phyloP scores from a whole-genome alignment of 108 stramenopile genomes.

The Skeletonema marinoi region DNA sequence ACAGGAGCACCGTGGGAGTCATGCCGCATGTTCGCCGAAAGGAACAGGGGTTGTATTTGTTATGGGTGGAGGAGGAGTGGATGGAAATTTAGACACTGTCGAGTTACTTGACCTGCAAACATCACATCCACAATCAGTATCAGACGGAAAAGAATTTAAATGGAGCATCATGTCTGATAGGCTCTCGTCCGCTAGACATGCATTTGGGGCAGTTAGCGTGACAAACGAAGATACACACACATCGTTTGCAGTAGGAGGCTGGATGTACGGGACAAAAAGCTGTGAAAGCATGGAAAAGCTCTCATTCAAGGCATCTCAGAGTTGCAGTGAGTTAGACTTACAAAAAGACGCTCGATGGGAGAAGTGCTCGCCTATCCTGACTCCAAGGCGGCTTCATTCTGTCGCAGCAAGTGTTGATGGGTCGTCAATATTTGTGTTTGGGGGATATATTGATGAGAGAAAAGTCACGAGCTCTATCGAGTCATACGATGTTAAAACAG shows the following conservation, averaged over 20 bases:
- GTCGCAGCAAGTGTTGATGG: slow-evolving; percentile 30
- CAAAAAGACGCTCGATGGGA: slow-evolving; percentile 18
- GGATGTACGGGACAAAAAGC: slow-evolving; percentile 32
- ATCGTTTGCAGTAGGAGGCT: slow-evolving; percentile 30
- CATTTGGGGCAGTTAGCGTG: slow-evolving; percentile 31
- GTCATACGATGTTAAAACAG: slow-evolving; percentile 16
- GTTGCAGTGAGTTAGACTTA: not conserved
- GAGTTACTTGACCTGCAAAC: slow-evolving; percentile 19
- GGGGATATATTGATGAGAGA: slow-evolving; percentile 32
- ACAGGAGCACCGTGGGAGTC: slow-evolving; percentile 30
- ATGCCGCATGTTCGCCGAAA: slow-evolving; percentile 28
- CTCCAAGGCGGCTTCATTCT: slow-evolving; percentile 36
- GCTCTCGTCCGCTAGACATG: slow-evolving; percentile 33
- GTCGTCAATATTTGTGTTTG: slow-evolving; percentile 30
- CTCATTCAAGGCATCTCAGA: not conserved
- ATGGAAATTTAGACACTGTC: slow-evolving; percentile 36
- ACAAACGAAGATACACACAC: not conserved
- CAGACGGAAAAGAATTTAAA: slow-evolving; percentile 5
- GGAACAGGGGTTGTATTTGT: slow-evolving; percentile 26
- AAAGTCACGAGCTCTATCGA: slow-evolving; percentile 27
- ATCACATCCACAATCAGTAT: not conserved
- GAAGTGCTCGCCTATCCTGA: slow-evolving; percentile 17
- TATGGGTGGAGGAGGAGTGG: slow-evolving; percentile 30
- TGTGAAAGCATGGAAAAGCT: slow-evolving; percentile 33
- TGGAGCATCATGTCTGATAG: slow-evolving; percentile 21